A percentile compares a stretch with the other conserved stretches of the same genome.
phyloP scores from a whole-genome alignment of 2,329 filamentous ascomycete species.

The Phyllosticta capitalensis region DNA sequence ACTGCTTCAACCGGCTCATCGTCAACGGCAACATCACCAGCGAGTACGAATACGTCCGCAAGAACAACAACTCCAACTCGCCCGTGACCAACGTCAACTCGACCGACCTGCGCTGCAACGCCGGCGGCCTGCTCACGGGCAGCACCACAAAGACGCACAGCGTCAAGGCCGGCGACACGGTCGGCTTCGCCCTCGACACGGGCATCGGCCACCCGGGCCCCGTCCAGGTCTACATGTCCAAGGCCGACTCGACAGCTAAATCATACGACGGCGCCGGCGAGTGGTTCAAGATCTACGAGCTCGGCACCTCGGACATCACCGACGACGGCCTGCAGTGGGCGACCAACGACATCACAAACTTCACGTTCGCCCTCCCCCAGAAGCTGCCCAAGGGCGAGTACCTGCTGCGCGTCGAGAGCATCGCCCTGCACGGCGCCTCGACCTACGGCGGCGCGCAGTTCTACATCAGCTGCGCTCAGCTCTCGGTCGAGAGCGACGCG shows the following conservation, averaged over 20 bases:
- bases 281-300: conserved; percentile 28
- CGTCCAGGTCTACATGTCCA: conserved; percentile 29
- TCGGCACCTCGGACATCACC: conserved; percentile 19
- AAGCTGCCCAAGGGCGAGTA: conserved; percentile 32
- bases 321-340: conserved; percentile 30
- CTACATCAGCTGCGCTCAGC: conserved; percentile 33
- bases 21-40: conserved; percentile 25
- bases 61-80: conserved; percentile 27
- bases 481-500: conserved; percentile 37
- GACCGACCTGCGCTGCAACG: conserved; percentile 28
- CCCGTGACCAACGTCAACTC: conserved; percentile 22
- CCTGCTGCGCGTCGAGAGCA: conserved; percentile 27
- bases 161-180: conserved; percentile 29
- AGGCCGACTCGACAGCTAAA: conserved; percentile 56
- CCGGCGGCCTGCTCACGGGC: conserved; percentile 21
- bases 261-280: conserved; percentile 56
- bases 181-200: conserved; percentile 43
- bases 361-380: conserved; percentile 32
- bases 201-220: conserved; percentile 35
- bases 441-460: conserved; percentile 19
- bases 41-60: conserved; percentile 26
- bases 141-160: conserved; percentile 27
- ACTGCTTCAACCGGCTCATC: conserved; percentile 29
- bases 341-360: conserved; percentile 23
- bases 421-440: conserved; percentile 20